Evolutionary conservation across 768 basidiomycete species (phyloP), one percentile per base, ranked within the genome.

Genomic region (Mycena indigotica): DNA sequence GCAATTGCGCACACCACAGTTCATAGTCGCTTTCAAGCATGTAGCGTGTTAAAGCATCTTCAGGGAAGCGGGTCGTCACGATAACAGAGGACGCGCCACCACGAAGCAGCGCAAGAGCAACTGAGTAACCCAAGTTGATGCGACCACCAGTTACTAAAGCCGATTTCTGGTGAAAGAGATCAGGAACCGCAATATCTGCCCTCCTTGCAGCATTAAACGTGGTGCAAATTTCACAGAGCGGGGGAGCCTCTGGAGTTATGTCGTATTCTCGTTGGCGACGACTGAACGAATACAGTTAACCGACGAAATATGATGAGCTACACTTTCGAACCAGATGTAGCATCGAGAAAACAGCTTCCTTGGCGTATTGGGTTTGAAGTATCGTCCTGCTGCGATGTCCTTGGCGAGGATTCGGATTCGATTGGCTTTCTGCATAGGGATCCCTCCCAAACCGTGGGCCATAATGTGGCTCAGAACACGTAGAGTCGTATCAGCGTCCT

Each of bases 101-200:
- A 21, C 73, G 69, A 23, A 74, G 62, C 19, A 75, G 61, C 16
- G 72, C 69, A 28, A 73, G 60, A 2, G 68, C 69, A 1, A 65
- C 68, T 28, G 70, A 62, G 53, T 66, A 75, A 12, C 73, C 73
- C 15, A 75, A 65, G 55, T 74, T 73, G 26, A 75, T 62, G 17
- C 75, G 66, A 3, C 65, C 73, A 15, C 73, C 73, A n/a, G 75
- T 74, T 13, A 74, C 69, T 5, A 74, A 52, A 1, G 70, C 72
- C 0, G 63, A 65, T 58, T 71, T 73, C 4, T 60, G 62, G 2
- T 50, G 32, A 19, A 74, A 58, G 17, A 74, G 58, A 55, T 66
- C 56, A 13, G 68, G 60, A 23, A 46, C 48, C 17, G 52, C 59
- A 38, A 60, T 49, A 32, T 60, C 56, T 3, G 55, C 51, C 8